Percentiles rank a stretch among this genome's conserved stretches.
phyloP scores from a whole-genome alignment of 139 green algal genomes.

The Bryopsis sp. region DNA sequence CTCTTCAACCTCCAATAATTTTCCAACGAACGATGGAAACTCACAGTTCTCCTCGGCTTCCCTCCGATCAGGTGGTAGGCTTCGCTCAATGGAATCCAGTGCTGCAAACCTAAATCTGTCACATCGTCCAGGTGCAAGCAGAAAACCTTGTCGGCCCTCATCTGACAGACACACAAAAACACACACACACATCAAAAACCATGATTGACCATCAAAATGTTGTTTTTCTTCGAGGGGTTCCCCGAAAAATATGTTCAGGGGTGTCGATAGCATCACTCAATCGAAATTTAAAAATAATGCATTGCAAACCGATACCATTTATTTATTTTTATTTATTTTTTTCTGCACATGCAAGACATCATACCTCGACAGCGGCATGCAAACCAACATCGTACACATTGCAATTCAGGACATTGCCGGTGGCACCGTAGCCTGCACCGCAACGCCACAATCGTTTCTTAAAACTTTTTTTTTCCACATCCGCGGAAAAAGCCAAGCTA shows the following conservation, averaged over 20 bases:
- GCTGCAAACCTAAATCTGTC: constrained; percentile 43
- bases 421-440: constrained; percentile 41
- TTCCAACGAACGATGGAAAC: too few relatives aligned
- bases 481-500: neutral
- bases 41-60: too few relatives aligned
- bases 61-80: constrained; percentile 50
- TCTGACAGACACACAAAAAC: constrained; percentile 20
- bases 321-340: too few relatives aligned
- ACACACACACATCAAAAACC: neutral
- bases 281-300: too few relatives aligned
- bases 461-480: too few relatives aligned
- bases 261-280: too few relatives aligned
- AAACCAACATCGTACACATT: constrained; percentile 84
- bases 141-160: constrained; percentile 91
- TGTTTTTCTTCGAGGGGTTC: too few relatives aligned
- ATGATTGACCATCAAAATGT: too few relatives aligned
- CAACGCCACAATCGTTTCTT: constrained; percentile 2
- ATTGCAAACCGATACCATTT: too few relatives aligned
- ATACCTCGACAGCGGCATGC: constrained; percentile 38
- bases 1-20: too few relatives aligned
- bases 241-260: too few relatives aligned
- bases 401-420: constrained; percentile 93
- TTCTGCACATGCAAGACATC: too few relatives aligned
- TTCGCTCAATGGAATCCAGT: constrained; percentile 68
- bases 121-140: constrained; percentile 66